phyloP scores from a whole-genome alignment of 208 protist genomes.

The Crithidia expoeki region DNA sequence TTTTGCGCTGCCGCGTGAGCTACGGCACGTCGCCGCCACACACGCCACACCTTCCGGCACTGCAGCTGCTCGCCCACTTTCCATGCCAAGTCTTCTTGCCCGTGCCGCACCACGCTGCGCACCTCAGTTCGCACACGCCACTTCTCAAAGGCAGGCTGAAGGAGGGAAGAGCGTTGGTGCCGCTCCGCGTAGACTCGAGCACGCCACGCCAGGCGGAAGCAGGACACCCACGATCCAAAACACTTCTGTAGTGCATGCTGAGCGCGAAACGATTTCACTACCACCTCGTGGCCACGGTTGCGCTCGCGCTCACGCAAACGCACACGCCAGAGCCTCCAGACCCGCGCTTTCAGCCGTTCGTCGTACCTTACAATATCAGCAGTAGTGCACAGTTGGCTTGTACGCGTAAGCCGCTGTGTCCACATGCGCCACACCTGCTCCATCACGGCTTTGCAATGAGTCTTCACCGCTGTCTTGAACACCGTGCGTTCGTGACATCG shows the following conservation, averaged over 20 bases:
- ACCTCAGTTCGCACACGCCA: conserved; percentile 26
- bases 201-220: conserved; percentile 10
- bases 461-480: not conserved
- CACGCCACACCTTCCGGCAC: conserved; percentile 14
- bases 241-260: not conserved
- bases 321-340: not conserved
- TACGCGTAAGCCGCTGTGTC: not conserved
- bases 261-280: not conserved
- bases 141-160: conserved; percentile 16
- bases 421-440: conserved; percentile 11
- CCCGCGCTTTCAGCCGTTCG: not conserved
- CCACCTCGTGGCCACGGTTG: not conserved
- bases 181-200: conserved; percentile 1
- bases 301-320: conserved; percentile 1
- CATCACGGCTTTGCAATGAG: not conserved
- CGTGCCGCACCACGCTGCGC: conserved; percentile 17
- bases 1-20: conserved; percentile 2
- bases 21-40: conserved; percentile 30
- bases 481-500: not conserved
- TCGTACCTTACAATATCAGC: not conserved
- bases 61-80: conserved; percentile 23
- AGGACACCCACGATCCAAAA: conserved; percentile 10
- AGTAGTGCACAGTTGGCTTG: not conserved
- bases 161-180: not conserved
- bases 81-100: conserved; percentile 27